Percentiles rank a stretch among this genome's conserved stretches.
phyloP scores from a whole-genome alignment of 805 yeast species.

The Saturnispora saitoi region DNA sequence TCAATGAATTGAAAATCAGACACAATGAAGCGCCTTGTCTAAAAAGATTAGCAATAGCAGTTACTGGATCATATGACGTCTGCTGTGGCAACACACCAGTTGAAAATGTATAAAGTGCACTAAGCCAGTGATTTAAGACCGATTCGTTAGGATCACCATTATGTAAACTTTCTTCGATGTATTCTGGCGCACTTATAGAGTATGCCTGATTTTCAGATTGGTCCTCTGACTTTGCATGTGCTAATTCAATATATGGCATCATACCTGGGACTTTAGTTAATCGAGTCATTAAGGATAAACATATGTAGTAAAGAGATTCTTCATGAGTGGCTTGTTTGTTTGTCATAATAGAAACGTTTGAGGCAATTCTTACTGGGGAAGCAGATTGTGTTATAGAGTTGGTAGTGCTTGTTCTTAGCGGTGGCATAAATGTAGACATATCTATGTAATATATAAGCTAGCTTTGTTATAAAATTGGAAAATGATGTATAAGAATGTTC shows the following conservation, averaged over 20 bases:
- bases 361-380: conserved; percentile 25
- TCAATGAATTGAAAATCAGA: conserved; percentile 65
- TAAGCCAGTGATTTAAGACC: conserved; percentile 23
- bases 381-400: conserved; percentile 5
- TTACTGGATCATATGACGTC: conserved; percentile 80
- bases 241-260: conserved; percentile 56
- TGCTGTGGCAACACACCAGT: conserved; percentile 73
- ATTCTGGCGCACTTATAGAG: conserved; percentile 14
- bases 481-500: background rate
- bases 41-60: conserved; percentile 79
- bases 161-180: conserved; percentile 3
- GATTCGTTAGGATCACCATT: background rate
- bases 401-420: background rate
- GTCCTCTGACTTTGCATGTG: conserved; percentile 57
- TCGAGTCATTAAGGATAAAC: conserved; percentile 46
- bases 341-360: conserved; percentile 47
- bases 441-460: too few species aligned
- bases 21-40: conserved; percentile 93
- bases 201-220: conserved; percentile 65
- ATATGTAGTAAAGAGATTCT: conserved; percentile 65
- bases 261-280: conserved; percentile 56
- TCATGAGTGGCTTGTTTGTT: conserved; percentile 52
- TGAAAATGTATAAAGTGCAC: conserved; percentile 50
- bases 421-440: background rate
- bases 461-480: background rate